Evolutionary conservation across 2,329 filamentous ascomycete species (phyloP).

Genomic region (Trematosphaeria pertusa): DNA sequence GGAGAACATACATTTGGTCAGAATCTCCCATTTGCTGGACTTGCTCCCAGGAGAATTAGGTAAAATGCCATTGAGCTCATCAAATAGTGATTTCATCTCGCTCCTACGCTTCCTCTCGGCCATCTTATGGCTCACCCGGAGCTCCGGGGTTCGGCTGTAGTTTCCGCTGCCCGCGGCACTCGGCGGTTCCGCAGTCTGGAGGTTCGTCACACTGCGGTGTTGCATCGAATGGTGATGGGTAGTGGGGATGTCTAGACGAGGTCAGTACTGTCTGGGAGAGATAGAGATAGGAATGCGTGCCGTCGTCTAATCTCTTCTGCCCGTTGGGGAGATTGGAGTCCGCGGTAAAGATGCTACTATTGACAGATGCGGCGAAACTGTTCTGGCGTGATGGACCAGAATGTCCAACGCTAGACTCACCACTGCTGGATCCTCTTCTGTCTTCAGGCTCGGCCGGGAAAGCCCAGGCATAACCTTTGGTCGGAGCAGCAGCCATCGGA

Average conservation of each 20-base stretch:
- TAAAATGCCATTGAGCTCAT: slow-evolving; percentile 78
- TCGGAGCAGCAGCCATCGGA: slow-evolving; percentile 74
- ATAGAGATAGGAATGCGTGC: slow-evolving; percentile 35
- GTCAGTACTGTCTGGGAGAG: slow-evolving; percentile 27
- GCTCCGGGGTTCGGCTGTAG: slow-evolving; percentile 82
- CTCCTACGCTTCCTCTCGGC: slow-evolving; percentile 83
- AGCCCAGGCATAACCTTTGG: slow-evolving; percentile 83
- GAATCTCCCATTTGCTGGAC: slow-evolving; percentile 87
- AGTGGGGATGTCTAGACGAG: slow-evolving; percentile 48
- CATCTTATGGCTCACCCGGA: slow-evolving; percentile 83
- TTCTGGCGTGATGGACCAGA: slow-evolving; percentile 73
- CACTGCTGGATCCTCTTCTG: slow-evolving; percentile 56
- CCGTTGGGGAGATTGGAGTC: slow-evolving; percentile 75
- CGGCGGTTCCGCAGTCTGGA: slow-evolving; percentile 66
- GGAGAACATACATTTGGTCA: slow-evolving; percentile 75
- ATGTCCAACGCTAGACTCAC: slow-evolving; percentile 55
- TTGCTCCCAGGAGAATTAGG: slow-evolving; percentile 83
- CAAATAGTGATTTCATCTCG: slow-evolving; percentile 89
- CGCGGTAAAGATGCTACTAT: slow-evolving; percentile 79
- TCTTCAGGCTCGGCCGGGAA: slow-evolving; percentile 73
- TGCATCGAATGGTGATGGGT: slow-evolving; percentile 79
- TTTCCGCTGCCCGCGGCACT: slow-evolving; percentile 68
- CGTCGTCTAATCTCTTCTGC: slow-evolving; percentile 75
- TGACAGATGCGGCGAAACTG: slow-evolving; percentile 78
- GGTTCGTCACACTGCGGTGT: slow-evolving; percentile 72